These are phyloP conservation scores for Penicillium egyptiacum DNA, from an alignment of 495 filamentous ascomycete species.

Conservation along the genomic window DNA sequence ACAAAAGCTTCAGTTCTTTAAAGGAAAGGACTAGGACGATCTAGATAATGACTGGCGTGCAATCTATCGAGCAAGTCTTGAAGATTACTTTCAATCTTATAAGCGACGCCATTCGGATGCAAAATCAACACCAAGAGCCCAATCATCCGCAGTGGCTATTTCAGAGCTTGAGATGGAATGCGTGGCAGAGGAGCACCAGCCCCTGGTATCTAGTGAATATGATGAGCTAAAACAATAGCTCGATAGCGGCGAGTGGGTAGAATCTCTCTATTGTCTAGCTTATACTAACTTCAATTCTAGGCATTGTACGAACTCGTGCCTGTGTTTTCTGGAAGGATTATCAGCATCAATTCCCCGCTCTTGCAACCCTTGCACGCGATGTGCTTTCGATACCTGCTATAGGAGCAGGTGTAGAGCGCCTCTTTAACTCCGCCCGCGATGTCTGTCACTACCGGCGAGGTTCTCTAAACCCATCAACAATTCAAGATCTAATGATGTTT, in stretches of 20 bases:
- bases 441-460: neutral
- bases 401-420: neutral
- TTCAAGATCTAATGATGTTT: slow-evolving; percentile 13
- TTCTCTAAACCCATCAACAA: slow-evolving; percentile 6
- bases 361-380: neutral
- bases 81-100: slow-evolving; percentile 5
- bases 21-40: slow-evolving; percentile 14
- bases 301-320: neutral
- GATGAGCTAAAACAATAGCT: slow-evolving; percentile 7
- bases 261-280: neutral
- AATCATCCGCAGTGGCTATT: neutral
- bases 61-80: slow-evolving; percentile 9
- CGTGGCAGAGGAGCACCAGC: neutral
- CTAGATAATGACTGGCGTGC: slow-evolving; percentile 6
- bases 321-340: slow-evolving; percentile 7
- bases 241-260: slow-evolving; percentile 2
- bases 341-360: neutral
- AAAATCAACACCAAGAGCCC: neutral
- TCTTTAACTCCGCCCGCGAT: neutral
- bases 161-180: slow-evolving; percentile 1
- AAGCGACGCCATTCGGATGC: neutral
- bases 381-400: slow-evolving; percentile 2
- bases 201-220: slow-evolving; percentile 1
- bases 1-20: slow-evolving; percentile 21
- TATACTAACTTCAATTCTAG: slow-evolving; percentile 1